These are phyloP conservation scores for Handroanthus guayacan DNA, from an alignment of 257 asterid genomes.

Conservation along the genomic window DNA sequence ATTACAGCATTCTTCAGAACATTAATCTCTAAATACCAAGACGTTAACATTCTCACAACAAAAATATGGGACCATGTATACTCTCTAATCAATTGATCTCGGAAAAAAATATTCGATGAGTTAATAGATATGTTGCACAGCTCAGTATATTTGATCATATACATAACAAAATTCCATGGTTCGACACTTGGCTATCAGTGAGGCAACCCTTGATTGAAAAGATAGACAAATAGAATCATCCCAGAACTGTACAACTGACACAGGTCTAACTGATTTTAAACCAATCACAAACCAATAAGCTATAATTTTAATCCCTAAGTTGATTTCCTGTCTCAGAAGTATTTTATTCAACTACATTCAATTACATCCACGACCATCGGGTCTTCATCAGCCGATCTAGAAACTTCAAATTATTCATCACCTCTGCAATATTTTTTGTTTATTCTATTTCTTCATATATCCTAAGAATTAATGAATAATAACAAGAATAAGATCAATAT, in stretches of 20 bases:
- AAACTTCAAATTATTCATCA: not conserved
- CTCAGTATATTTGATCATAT: conserved; percentile 12
- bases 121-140: not conserved
- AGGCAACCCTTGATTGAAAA: not conserved
- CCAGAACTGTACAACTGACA: conserved; percentile 6
- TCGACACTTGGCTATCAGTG: conserved; percentile 8
- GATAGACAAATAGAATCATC: not conserved
- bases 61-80: not conserved
- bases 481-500: not conserved
- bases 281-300: conserved; percentile 1
- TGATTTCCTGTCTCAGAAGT: not conserved
- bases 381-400: conserved; percentile 7
- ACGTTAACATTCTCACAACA: conserved; percentile 20
- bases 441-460: not conserved
- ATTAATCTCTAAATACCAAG: conserved; percentile 21
- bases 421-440: not conserved
- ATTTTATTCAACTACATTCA: conserved; percentile 8
- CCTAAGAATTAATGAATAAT: not conserved
- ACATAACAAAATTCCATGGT: not conserved
- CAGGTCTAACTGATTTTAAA: not conserved
- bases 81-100: not conserved
- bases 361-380: not conserved
- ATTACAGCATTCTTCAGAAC: conserved; percentile 25
- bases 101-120: not conserved
- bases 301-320: not conserved